phyloP scores from a whole-genome alignment of 345 rosid genomes.

The Euclidium syriacum region DNA sequence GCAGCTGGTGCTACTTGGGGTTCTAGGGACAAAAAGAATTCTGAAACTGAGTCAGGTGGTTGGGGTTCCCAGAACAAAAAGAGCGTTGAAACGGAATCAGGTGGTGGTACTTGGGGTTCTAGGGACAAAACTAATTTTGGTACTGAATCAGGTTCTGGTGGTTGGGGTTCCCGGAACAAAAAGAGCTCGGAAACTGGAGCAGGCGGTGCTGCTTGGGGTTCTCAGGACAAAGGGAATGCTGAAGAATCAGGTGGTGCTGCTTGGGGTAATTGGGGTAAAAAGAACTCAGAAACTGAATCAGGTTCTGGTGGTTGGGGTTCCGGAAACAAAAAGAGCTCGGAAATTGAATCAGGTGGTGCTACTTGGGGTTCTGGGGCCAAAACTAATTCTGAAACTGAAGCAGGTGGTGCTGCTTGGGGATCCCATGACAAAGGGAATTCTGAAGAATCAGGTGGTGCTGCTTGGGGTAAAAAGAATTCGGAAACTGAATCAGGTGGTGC shows the following conservation, averaged over 20 bases:
- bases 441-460: neutral
- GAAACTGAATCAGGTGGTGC: neutral
- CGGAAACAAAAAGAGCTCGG: conserved; percentile 24
- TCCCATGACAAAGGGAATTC: neutral
- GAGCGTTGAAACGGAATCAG: neutral
- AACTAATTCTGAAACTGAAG: neutral
- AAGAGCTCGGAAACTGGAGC: conserved; percentile 16
- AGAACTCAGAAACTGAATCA: neutral
- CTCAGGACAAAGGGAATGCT: neutral
- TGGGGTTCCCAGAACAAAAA: neutral
- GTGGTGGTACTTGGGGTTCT: conserved; percentile 32
- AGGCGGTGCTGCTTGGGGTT: neutral
- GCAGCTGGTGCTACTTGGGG: neutral
- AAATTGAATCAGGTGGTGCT: conserved; percentile 4
- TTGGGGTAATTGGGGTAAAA: neutral
- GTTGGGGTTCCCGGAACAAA: conserved; percentile 27
- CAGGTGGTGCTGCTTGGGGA: neutral
- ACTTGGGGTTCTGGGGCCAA: neutral
- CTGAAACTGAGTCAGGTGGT: neutral
- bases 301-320: too few relatives aligned
- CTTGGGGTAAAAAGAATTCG: neutral
- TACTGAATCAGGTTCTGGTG: neutral
- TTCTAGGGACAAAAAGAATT: neutral
- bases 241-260: neutral
- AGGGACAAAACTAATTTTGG: neutral